These are phyloP conservation scores for Citrus trifoliata DNA, from an alignment of 345 rosid species.

Conservation along the genomic window DNA sequence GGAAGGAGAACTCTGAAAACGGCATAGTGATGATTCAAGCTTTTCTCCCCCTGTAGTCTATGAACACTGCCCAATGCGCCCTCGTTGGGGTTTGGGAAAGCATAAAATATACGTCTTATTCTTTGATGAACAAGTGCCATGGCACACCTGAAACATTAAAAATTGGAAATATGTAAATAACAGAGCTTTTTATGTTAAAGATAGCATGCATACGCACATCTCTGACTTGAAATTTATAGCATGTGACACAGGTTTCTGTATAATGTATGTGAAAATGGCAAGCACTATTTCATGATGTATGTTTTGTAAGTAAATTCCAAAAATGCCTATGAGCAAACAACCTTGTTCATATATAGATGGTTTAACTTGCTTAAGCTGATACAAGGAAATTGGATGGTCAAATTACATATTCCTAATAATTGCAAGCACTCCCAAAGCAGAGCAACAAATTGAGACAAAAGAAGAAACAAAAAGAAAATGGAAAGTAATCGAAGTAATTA, in stretches of 20 bases:
- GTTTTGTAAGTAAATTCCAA: too few relatives aligned
- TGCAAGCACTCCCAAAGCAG: not conserved
- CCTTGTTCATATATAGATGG: not conserved
- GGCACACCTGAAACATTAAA: conserved; percentile 58
- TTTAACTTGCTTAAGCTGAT: not conserved
- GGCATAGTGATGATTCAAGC: conserved; percentile 93
- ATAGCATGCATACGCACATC: not conserved
- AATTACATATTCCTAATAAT: not conserved
- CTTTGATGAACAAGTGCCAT: conserved; percentile 93
- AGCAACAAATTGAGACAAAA: not conserved
- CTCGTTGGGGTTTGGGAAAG: conserved; percentile 58
- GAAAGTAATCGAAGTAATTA: not conserved
- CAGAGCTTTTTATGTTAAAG: not conserved
- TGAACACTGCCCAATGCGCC: conserved; percentile 77
- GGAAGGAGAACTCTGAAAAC: conserved; percentile 74
- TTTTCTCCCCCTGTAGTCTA: conserved; percentile 82
- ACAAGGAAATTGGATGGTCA: not conserved
- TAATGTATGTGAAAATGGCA: not conserved
- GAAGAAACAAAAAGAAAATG: too few relatives aligned
- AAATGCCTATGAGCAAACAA: too few relatives aligned
- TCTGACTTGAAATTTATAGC: not conserved
- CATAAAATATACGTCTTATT: conserved; percentile 71
- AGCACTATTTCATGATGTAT: not conserved
- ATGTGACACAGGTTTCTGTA: not conserved
- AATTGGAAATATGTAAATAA: not conserved